phyloP scores from a whole-genome alignment of 306 rosid species.

The Urtica urens region DNA sequence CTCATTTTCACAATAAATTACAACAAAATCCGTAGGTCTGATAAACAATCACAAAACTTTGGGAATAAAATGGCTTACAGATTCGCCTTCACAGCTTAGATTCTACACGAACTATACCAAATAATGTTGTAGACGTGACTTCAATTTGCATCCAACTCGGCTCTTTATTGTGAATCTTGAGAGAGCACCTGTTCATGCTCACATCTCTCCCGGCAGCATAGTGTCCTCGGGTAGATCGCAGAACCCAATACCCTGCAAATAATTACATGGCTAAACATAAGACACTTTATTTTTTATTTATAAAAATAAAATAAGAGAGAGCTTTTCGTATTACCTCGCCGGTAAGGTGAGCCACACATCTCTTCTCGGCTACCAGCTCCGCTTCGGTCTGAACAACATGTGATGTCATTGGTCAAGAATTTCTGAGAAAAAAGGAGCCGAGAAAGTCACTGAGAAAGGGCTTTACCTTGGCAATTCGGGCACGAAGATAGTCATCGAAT shows the following conservation, averaged over 20 bases:
- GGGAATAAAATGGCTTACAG: conserved; percentile 4
- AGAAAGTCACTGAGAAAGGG: background rate
- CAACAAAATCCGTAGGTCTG: too few species aligned
- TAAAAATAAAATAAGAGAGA: background rate
- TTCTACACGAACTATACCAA: background rate
- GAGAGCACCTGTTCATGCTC: conserved; percentile 2
- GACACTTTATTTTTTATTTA: too few species aligned
- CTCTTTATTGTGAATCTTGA: background rate
- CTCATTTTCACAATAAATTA: too few species aligned
- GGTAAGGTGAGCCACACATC: conserved; percentile 89
- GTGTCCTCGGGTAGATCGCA: conserved; percentile 97
- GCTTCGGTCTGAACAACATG: conserved; percentile 60
- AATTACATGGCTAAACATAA: too few species aligned
- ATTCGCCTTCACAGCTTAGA: conserved; percentile 7
- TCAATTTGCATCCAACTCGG: conserved; percentile 9
- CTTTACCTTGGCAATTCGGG: conserved; percentile 58
- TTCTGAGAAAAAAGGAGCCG: background rate
- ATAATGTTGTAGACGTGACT: conserved; percentile 13
- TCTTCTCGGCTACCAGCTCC: conserved; percentile 86
- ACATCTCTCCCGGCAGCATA: conserved; percentile 98
- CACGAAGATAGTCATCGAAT: conserved; percentile 67
- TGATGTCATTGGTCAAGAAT: background rate
- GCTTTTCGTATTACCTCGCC: conserved; percentile 58
- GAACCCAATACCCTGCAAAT: conserved; percentile 60
- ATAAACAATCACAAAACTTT: conserved; percentile 18